Conservation (phyloP, 2,329 filamentous ascomycete species). For the Colletotrichum sp. region DNA sequence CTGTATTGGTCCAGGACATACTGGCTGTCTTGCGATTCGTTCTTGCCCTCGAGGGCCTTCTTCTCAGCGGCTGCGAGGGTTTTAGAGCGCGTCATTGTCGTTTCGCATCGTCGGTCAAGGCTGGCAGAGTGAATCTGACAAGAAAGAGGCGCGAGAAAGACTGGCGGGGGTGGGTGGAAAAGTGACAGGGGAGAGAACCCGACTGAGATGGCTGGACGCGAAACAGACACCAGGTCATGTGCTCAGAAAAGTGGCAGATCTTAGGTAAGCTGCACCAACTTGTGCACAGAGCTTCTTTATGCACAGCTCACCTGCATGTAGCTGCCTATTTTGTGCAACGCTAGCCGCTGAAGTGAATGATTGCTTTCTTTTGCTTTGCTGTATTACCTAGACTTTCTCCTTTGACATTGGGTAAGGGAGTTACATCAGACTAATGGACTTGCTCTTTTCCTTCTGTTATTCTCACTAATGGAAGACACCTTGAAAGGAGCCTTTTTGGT, state of each 20-base stretch:
- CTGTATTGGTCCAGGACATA: conserved; percentile 42
- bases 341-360: neutral
- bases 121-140: neutral
- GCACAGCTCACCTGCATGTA: rapidly evolving
- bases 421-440: neutral
- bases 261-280: neutral
- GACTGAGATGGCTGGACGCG: neutral
- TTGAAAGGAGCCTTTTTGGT: neutral
- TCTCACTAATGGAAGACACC: neutral
- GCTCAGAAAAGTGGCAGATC: neutral
- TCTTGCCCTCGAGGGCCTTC: conserved; percentile 31
- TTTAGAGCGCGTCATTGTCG: conserved; percentile 32
- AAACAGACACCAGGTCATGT: neutral
- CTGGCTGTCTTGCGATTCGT: conserved; percentile 52
- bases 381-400: neutral
- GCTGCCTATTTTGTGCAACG: neutral
- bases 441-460: rapidly evolving
- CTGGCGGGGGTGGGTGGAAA: neutral
- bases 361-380: neutral
- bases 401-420: neutral
- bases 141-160: neutral
- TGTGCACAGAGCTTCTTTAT: neutral
- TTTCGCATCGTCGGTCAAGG: neutral
- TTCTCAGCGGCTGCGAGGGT: conserved; percentile 32
- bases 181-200: neutral